A percentile compares a stretch with the other conserved stretches of the same genome.
Evolutionary conservation across 2,329 filamentous ascomycete species (phyloP).

Genomic region (Fusarium chlamydosporum): DNA sequence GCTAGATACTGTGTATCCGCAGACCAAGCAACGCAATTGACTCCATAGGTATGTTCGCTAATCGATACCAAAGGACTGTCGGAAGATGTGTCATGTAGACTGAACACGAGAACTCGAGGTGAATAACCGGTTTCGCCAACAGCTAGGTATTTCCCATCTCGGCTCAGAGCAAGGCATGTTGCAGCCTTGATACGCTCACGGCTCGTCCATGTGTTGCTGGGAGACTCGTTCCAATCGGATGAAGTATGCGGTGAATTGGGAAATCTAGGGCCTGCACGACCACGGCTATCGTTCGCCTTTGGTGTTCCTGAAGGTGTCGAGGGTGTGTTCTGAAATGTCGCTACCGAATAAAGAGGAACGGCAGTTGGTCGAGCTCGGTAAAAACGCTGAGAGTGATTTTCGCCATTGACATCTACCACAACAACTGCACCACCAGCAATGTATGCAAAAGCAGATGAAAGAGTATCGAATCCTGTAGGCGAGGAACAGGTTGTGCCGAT

Average conservation of each 20-base stretch:
- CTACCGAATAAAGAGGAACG: constrained; percentile 72
- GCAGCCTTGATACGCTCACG: constrained; percentile 94
- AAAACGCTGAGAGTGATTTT: constrained; percentile 82
- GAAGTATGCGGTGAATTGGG: constrained; percentile 64
- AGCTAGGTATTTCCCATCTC: constrained; percentile 87
- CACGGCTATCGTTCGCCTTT: constrained; percentile 75
- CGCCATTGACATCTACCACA: constrained; percentile 81
- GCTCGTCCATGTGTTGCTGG: constrained; percentile 85
- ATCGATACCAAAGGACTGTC: constrained; percentile 88
- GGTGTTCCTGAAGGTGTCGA: constrained; percentile 68
- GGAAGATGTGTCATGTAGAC: constrained; percentile 81
- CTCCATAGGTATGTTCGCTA: constrained; percentile 90
- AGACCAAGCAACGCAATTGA: constrained; percentile 91
- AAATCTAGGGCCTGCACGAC: constrained; percentile 63
- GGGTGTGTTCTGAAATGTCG: constrained; percentile 65
- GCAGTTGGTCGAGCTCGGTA: constrained; percentile 88
- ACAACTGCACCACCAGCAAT: constrained; percentile 96
- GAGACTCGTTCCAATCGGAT: constrained; percentile 73
- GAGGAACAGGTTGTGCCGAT: constrained; percentile 91
- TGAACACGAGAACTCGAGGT: constrained; percentile 91
- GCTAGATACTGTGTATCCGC: constrained; percentile 88
- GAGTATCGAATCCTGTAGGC: constrained; percentile 87
- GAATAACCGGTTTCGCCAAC: constrained; percentile 97
- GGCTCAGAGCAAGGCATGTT: constrained; percentile 89
- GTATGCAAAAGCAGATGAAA: constrained; percentile 85